Base-by-base conservation (phyloP, 78 protist species). In the Monocercomonoides exilis region DNA sequence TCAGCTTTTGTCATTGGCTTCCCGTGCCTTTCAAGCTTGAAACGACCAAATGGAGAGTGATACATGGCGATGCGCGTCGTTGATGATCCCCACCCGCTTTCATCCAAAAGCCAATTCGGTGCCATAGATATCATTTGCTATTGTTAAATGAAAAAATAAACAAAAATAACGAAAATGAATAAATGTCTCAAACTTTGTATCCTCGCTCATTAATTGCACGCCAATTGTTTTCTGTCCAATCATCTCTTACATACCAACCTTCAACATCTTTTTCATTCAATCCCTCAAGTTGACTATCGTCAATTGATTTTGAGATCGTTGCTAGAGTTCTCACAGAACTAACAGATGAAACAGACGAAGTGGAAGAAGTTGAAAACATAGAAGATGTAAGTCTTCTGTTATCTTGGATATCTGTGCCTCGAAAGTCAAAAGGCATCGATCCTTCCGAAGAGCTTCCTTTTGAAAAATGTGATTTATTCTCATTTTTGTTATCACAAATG, bases 171-270 rank as follows among this genome's bases (percentile, higher is more conserved):
- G 70, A 54, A 21, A 21, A 54, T 29, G 11, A 21, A 54, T 29
- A 54, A 54, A 21, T 29, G 70, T 54, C 70, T 29, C 38, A 54
- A 29, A 54, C 70, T 11, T 11, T 29, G 21, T 54, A 54, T 54
- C 70, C 70, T 29, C 21, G 11, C 11, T 54, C 70, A 54, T 6
- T 38, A 3, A 84, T 38, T 5, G 3, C 29, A 42, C 85, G 35
- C 85, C 85, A 84, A 38, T 41, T 41, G 41, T 84, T 84, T 4
- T 46, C 5, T 11, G 2, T 54, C 41, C 3, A 2, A 5, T 84
- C 85, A 5, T 84, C 3, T 3, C 85, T 3, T 5, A 42, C 41
- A 3, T 84, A 84, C 85, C 85, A 84, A 2, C 85, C 85, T 5
- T 45, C 42, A 3, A 46, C 41, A 3, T 84, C 85, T 21, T 21